Evolutionary conservation across 139 green algal genomes (phyloP), one percentile per base, ranked within the genome.

Genomic region (Volvox africanus): DNA sequence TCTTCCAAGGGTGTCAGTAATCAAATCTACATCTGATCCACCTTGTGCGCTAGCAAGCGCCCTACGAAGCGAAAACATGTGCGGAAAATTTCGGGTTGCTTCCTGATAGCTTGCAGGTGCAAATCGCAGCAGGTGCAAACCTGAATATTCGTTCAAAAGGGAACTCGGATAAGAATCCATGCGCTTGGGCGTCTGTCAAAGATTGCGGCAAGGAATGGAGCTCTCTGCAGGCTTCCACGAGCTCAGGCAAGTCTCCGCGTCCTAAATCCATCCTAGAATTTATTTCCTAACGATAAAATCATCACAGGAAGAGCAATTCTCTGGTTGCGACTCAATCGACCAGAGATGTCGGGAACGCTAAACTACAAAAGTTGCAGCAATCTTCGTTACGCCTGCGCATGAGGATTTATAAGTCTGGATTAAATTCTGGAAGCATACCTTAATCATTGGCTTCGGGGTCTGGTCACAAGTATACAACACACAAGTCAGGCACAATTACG

Each of bases 141-240:
- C 85, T 82, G 44, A 89, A 89, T 36, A 89, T 76, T 0, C 85
- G 68, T 50, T 89, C 85, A n/a, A 89, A n/a, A 14, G 85, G 20
- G 19, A 82, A 89, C 21, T 82, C 44, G 0, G 85, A 82, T 30
- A 89, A 82, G 69, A 89, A 89, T 5, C 68, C 68, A 35, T 82
- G 69, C 18, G 85, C 69, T n/a, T 82, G 85, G 17, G 37, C n/a
- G 28, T 89, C 85, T 9, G 37, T 82, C 24, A 82, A 30, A 0
- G 85, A 16, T 3, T 76, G 37, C 0, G 85, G 85, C 44, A 73
- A 5, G 2, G 85, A 30, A 24, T 82, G 36, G 1, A 89, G 37
- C 44, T 82, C 69, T 2, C 24, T 24, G 85, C 85, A 89, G 5
- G 71, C 71, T 18, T 89, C 0, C n/a, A 89, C 12, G 1, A 89